phyloP scores from a whole-genome alignment of 345 rosid genomes.

The Leavenworthia alabamica region DNA sequence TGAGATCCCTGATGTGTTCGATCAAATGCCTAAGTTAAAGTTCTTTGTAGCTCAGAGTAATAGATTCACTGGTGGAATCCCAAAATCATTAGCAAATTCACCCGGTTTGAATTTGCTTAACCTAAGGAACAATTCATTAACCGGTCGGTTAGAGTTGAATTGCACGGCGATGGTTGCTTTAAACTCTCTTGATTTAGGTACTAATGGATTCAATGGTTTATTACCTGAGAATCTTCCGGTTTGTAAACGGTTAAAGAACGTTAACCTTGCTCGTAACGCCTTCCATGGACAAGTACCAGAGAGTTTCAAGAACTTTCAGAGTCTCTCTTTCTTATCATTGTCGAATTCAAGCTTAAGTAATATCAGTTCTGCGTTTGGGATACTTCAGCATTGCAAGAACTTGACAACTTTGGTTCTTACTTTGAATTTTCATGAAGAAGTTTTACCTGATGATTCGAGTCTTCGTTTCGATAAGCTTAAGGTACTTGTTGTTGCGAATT shows the following conservation, averaged over 20 bases:
- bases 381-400: slow-evolving; percentile 59
- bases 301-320: slow-evolving; percentile 45
- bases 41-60: slow-evolving; percentile 49
- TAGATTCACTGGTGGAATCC: slow-evolving; percentile 46
- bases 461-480: slow-evolving; percentile 52
- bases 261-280: slow-evolving; percentile 61
- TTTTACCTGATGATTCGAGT: slow-evolving; percentile 41
- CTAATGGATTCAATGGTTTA: slow-evolving; percentile 45
- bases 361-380: slow-evolving; percentile 48
- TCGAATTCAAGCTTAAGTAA: slow-evolving; percentile 50
- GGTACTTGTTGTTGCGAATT: slow-evolving; percentile 56
- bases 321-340: slow-evolving; percentile 57
- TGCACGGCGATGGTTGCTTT: slow-evolving; percentile 54
- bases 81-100: slow-evolving; percentile 53
- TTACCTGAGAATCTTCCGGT: slow-evolving; percentile 54
- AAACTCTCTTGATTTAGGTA: slow-evolving; percentile 58
- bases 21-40: slow-evolving; percentile 24
- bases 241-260: slow-evolving; percentile 44
- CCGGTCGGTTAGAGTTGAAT: slow-evolving; percentile 45
- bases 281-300: slow-evolving; percentile 57
- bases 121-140: slow-evolving; percentile 64
- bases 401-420: slow-evolving; percentile 60
- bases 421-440: slow-evolving; percentile 52
- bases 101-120: slow-evolving; percentile 44
- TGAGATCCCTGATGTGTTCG: slow-evolving; percentile 56